A percentile compares a stretch with the other conserved stretches of the same genome.
Conservation (phyloP, 139 green algal species). For the Pleodorina starrii region DNA sequence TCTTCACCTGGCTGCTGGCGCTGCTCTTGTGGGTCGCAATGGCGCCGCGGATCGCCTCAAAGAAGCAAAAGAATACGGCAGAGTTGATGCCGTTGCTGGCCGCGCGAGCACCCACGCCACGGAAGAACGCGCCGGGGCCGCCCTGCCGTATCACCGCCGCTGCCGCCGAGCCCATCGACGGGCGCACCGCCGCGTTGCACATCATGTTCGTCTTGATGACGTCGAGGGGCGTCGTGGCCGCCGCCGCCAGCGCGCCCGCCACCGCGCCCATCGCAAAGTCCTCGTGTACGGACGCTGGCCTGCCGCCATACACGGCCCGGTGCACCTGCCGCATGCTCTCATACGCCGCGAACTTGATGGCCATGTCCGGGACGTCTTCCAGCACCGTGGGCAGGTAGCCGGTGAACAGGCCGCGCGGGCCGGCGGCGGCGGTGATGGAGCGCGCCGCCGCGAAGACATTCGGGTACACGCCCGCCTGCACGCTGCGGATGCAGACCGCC, state of each 20-base stretch:
- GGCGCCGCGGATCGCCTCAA: constrained; percentile 76
- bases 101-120: constrained; percentile 80
- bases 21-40: constrained; percentile 39
- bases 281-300: constrained; percentile 53
- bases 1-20: not conserved
- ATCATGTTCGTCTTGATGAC: constrained; percentile 97
- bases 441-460: constrained; percentile 76
- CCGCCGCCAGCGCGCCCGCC: constrained; percentile 82
- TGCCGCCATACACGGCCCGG: constrained; percentile 46
- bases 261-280: constrained; percentile 87
- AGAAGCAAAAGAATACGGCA: constrained; percentile 92
- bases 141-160: constrained; percentile 29
- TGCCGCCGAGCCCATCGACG: constrained; percentile 63
- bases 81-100: constrained; percentile 88
- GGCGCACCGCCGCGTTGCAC: constrained; percentile 76
- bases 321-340: constrained; percentile 83
- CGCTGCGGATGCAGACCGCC: constrained; percentile 88
- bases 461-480: constrained; percentile 88
- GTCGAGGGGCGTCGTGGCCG: constrained; percentile 90
- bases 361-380: constrained; percentile 93
- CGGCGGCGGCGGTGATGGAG: constrained; percentile 74
- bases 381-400: constrained; percentile 88
- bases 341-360: constrained; percentile 91
- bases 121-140: constrained; percentile 70
- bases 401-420: constrained; percentile 83